These are phyloP conservation scores for Ustilago lituana DNA, from an alignment of 1,284 basidiomycete species.

Conservation along the genomic window DNA sequence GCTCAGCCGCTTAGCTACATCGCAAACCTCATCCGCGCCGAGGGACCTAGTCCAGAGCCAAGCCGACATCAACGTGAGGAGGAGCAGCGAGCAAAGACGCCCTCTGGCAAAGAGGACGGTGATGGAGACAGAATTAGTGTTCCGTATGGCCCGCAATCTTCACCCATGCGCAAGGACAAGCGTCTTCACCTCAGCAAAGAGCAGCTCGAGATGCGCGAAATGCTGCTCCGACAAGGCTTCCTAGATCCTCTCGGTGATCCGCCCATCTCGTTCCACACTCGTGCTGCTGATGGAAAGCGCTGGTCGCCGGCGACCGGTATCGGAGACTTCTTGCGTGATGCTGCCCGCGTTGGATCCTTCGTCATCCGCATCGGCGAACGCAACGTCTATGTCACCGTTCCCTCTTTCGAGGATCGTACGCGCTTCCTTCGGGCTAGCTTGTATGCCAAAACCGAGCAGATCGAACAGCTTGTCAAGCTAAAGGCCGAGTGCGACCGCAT, in stretches of 20 bases:
- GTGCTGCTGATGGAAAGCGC: slow-evolving; percentile 50
- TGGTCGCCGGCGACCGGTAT: slow-evolving; percentile 62
- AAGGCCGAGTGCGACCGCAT: slow-evolving; percentile 58
- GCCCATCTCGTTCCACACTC: slow-evolving; percentile 59
- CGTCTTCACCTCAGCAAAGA: slow-evolving; percentile 27
- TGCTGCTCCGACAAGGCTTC: slow-evolving; percentile 43
- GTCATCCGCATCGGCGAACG: slow-evolving; percentile 54
- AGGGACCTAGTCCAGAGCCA: slow-evolving; percentile 51
- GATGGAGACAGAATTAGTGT: slow-evolving; percentile 23
- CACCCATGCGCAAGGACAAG: slow-evolving; percentile 40
- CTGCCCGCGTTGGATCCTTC: slow-evolving; percentile 56
- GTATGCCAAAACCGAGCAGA: slow-evolving; percentile 54
- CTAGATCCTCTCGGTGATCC: slow-evolving; percentile 51
- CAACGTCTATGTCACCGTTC: slow-evolving; percentile 50
- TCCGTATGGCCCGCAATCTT: slow-evolving; percentile 21
- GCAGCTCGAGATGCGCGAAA: slow-evolving; percentile 40
- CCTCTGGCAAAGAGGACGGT: background rate
- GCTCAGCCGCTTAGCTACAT: slow-evolving; percentile 60
- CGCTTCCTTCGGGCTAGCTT: slow-evolving; percentile 49
- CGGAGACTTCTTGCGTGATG: slow-evolving; percentile 59
- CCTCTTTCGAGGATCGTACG: slow-evolving; percentile 60
- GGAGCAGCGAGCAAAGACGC: background rate
- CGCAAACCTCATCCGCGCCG: slow-evolving; percentile 55
- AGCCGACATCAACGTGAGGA: slow-evolving; percentile 27
- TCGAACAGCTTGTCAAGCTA: slow-evolving; percentile 51